Evolutionary conservation across 345 rosid genomes (phyloP).

Genomic region (Eucalyptus polyanthemos): DNA sequence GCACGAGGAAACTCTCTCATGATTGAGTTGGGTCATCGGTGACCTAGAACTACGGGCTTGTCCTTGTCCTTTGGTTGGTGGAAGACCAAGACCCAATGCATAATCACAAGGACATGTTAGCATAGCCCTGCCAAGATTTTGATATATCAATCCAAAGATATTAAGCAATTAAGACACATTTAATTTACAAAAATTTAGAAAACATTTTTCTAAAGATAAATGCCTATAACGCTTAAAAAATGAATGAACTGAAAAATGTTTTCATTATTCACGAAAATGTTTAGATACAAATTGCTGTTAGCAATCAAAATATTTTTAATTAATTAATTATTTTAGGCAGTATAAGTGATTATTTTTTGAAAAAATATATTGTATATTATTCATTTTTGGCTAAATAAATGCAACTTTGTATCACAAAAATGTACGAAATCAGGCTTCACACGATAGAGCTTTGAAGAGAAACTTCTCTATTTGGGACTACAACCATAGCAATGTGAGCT

Average conservation of each 20-base stretch:
- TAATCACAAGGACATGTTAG: not conserved
- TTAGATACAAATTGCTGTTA: rapidly evolving
- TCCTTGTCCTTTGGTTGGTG: not conserved
- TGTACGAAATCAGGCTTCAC: not conserved
- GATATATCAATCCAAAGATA: not conserved
- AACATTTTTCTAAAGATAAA: too few species aligned
- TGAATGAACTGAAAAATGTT: too few species aligned
- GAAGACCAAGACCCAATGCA: not conserved
- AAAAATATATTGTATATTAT: too few species aligned
- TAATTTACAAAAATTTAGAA: too few species aligned
- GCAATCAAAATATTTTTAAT: too few species aligned
- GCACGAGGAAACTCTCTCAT: not conserved
- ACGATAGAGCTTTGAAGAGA: not conserved
- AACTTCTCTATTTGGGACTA: not conserved
- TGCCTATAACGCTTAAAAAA: too few species aligned
- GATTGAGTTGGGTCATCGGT: not conserved
- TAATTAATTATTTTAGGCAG: too few species aligned
- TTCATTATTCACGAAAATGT: too few species aligned
- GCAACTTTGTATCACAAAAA: too few species aligned
- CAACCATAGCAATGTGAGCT: not conserved
- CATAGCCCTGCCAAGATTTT: not conserved
- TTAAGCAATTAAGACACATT: too few species aligned
- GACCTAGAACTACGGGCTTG: not conserved
- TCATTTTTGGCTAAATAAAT: too few species aligned
- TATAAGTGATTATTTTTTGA: too few species aligned